These are phyloP conservation scores for Penicillium sp. DNA, from an alignment of 2,329 filamentous ascomycete species.

Conservation along the genomic window DNA sequence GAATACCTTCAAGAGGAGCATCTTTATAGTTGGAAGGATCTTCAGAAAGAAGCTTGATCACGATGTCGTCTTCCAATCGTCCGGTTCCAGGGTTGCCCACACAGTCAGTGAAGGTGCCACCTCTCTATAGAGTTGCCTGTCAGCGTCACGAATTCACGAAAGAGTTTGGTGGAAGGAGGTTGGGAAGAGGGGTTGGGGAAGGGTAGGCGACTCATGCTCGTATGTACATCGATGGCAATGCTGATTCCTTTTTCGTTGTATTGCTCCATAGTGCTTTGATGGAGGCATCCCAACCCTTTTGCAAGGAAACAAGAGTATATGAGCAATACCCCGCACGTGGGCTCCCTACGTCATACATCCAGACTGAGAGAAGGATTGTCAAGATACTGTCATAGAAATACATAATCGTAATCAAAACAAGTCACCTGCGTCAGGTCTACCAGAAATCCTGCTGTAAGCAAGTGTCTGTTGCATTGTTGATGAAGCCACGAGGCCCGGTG, in stretches of 20 bases:
- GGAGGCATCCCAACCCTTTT: neutral
- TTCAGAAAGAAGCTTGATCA: slow-evolving; percentile 85
- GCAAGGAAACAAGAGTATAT: no score
- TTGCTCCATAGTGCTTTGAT: slow-evolving; percentile 6
- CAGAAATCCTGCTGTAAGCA: neutral
- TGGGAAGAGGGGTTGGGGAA: no score
- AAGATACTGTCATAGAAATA: neutral
- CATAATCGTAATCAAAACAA: neutral
- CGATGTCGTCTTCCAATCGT: slow-evolving; percentile 59
- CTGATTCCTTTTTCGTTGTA: slow-evolving; percentile 13
- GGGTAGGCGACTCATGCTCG: neutral
- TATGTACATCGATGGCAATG: slow-evolving; percentile 24
- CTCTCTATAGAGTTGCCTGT: slow-evolving; percentile 12
- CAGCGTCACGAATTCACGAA: neutral
- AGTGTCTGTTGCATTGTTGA: neutral
- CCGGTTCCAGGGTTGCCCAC: slow-evolving; percentile 53
- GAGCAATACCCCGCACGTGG: slow-evolving; percentile 6
- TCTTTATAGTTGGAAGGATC: slow-evolving; percentile 88
- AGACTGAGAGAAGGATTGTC: neutral
- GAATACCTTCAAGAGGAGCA: slow-evolving; percentile 85
- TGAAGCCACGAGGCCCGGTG: neutral
- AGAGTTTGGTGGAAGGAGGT: no score
- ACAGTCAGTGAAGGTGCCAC: slow-evolving; percentile 24
- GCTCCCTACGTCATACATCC: neutral
- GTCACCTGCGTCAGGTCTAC: neutral